These are phyloP conservation scores for Phycomyces blakesleeanus DNA, from an alignment of 192 early-diverging fungal species.

Conservation along the genomic window DNA sequence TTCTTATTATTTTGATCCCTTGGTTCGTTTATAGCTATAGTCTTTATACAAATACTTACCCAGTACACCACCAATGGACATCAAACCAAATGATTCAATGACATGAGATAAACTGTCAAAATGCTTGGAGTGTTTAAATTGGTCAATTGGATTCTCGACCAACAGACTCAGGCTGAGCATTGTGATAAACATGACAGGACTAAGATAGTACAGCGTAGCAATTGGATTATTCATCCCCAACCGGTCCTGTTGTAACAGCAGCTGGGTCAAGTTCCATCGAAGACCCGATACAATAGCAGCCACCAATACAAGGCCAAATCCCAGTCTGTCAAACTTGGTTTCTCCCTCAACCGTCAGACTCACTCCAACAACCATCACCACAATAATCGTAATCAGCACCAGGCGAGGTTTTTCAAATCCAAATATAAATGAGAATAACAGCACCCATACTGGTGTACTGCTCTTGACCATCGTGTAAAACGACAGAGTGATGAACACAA, in stretches of 20 bases:
- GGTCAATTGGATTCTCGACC: slow-evolving; percentile 53
- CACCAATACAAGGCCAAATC: slow-evolving; percentile 52
- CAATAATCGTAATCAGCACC: slow-evolving; percentile 60
- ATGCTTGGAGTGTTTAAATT: slow-evolving; percentile 46
- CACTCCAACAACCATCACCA: slow-evolving; percentile 73
- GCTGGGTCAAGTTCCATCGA: slow-evolving; percentile 78
- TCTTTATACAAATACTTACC: slow-evolving; percentile 14
- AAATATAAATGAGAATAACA: slow-evolving; percentile 81
- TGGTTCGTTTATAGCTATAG: no score
- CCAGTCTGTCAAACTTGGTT: slow-evolving; percentile 55
- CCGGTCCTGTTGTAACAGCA: slow-evolving; percentile 62
- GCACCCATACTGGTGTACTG: slow-evolving; percentile 61
- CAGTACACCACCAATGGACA: slow-evolving; percentile 64
- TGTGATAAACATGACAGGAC: slow-evolving; percentile 72
- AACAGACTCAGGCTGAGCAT: slow-evolving; percentile 54
- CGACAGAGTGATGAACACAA: slow-evolving; percentile 77
- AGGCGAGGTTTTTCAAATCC: slow-evolving; percentile 65
- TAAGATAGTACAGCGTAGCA: slow-evolving; percentile 70
- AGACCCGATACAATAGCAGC: slow-evolving; percentile 78
- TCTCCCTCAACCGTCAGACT: slow-evolving; percentile 71
- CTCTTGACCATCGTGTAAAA: slow-evolving; percentile 84
- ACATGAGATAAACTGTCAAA: slow-evolving; percentile 46
- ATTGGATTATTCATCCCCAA: slow-evolving; percentile 78
- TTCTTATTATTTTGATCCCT: no score
- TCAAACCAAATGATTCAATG: slow-evolving; percentile 43